A percentile compares a stretch with the other conserved stretches of the same genome.
phyloP scores from a whole-genome alignment of 768 basidiomycete genomes.

The Lentinula guzmanii region DNA sequence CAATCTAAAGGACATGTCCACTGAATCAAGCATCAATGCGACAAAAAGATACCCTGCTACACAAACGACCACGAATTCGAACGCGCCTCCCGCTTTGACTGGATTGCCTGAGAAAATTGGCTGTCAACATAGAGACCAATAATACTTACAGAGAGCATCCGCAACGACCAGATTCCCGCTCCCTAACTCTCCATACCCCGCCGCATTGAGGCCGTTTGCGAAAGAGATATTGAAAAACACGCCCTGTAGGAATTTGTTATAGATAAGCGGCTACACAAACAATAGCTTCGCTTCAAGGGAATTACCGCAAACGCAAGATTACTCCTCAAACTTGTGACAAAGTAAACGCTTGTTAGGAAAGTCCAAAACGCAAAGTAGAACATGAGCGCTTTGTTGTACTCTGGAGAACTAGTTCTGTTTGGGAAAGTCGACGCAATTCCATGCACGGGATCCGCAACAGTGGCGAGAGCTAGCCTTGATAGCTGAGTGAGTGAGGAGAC shows the following conservation, averaged over 20 bases:
- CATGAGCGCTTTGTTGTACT: slow-evolving; percentile 5
- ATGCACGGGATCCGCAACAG: slow-evolving; percentile 11
- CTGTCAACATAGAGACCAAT: background rate
- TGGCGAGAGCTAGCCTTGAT: slow-evolving; percentile 11
- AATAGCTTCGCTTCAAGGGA: background rate
- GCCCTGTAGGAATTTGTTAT: background rate
- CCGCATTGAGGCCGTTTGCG: background rate
- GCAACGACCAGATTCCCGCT: background rate
- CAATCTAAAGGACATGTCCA: background rate
- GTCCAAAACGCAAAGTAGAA: slow-evolving; percentile 7
- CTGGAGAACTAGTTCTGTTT: slow-evolving; percentile 13
- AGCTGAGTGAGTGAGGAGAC: background rate
- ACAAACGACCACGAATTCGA: slow-evolving; percentile 1
- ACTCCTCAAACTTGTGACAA: slow-evolving; percentile 1
- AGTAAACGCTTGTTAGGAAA: background rate
- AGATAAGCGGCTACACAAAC: background rate
- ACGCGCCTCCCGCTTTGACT: slow-evolving; percentile 6
- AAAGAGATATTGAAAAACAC: slow-evolving; percentile 3
- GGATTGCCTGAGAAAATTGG: background rate
- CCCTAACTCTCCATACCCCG: background rate
- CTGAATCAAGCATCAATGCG: background rate
- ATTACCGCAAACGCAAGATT: background rate
- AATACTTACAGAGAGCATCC: background rate
- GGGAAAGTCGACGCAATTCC: slow-evolving; percentile 9
- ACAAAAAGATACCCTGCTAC: background rate